These are phyloP conservation scores for Citrullus colocynthis DNA, from an alignment of 306 rosid species.

Conservation along the genomic window DNA sequence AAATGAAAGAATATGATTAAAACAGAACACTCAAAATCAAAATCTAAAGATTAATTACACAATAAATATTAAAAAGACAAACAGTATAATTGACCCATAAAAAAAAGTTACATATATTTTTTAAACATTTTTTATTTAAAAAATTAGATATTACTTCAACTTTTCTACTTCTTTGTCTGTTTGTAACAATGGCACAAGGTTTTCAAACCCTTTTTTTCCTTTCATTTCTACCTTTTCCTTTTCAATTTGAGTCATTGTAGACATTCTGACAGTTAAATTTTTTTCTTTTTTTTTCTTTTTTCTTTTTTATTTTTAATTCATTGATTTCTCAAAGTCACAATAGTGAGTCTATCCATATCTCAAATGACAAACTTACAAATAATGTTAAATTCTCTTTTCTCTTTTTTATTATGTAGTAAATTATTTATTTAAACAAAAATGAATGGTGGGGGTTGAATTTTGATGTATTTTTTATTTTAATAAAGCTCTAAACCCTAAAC, in stretches of 20 bases:
- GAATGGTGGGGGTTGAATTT: not conserved
- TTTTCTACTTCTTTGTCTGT: not conserved
- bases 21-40: too few species aligned
- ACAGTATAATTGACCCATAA: not conserved
- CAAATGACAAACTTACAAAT: not conserved
- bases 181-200: conserved; percentile 1
- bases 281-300: not conserved
- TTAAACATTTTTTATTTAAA: not conserved
- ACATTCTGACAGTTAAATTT: not conserved
- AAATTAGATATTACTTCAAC: not conserved
- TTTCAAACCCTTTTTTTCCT: not conserved
- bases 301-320: not conserved
- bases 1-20: too few species aligned
- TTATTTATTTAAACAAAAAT: not conserved
- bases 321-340: not conserved
- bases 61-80: not conserved
- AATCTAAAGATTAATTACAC: not conserved
- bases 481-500: not conserved
- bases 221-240: not conserved
- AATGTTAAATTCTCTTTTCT: not conserved
- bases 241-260: not conserved
- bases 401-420: not conserved
- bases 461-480: not conserved
- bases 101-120: too few species aligned
- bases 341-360: not conserved